These are phyloP conservation scores for Dendrobium chrysotoxum DNA, from an alignment of 106 monocot genomes.

Conservation along the genomic window DNA sequence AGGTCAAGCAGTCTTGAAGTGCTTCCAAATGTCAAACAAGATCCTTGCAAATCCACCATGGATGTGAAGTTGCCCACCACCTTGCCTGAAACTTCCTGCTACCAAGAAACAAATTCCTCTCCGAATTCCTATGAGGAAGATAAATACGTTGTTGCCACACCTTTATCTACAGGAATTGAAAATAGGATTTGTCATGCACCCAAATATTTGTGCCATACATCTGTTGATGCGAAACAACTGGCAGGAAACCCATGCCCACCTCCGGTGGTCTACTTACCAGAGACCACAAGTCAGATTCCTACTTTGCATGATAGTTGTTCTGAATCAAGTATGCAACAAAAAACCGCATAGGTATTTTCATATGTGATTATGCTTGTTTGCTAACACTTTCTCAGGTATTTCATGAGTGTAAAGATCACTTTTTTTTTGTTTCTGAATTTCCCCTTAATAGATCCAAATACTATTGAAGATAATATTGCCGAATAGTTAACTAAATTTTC, in stretches of 20 bases:
- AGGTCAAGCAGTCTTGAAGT: conserved; percentile 17
- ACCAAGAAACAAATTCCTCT: conserved; percentile 14
- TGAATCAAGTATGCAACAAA: conserved; percentile 2
- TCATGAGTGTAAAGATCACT: background rate
- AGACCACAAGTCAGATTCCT: background rate
- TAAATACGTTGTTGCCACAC: background rate
- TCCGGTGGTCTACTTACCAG: background rate
- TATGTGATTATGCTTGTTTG: background rate
- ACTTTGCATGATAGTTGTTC: background rate
- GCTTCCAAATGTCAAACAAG: conserved; percentile 6
- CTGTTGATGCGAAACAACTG: background rate
- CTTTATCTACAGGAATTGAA: conserved; percentile 11
- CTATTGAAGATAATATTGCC: background rate
- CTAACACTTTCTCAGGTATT: background rate
- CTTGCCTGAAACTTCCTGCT: conserved; percentile 4
- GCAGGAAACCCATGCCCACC: background rate
- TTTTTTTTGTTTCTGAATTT: background rate
- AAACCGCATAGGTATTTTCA: background rate
- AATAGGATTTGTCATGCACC: background rate
- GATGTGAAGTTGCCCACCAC: conserved; percentile 6
- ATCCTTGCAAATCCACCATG: conserved; percentile 12
- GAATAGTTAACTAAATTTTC: background rate
- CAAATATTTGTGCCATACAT: background rate
- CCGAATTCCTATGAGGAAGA: background rate
- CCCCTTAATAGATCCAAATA: background rate